Percentiles rank a stretch among this genome's conserved stretches.
phyloP scores from a whole-genome alignment of 2,329 filamentous ascomycete genomes.

The Sporothrix mexicana region DNA sequence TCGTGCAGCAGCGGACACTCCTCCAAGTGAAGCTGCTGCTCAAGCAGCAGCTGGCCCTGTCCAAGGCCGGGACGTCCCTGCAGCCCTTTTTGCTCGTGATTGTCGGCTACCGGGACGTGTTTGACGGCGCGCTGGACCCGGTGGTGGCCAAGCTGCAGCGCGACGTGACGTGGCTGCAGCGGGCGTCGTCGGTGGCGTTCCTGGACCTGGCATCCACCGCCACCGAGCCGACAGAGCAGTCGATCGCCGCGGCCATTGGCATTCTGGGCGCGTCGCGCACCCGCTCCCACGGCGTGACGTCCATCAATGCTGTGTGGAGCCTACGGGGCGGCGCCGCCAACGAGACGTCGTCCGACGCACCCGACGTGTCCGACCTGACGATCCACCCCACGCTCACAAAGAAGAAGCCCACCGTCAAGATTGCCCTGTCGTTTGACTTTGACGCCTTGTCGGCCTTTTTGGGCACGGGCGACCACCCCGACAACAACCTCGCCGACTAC shows the following conservation, averaged over 20 bases:
- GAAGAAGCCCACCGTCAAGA: conserved; percentile 37
- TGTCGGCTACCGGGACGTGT: conserved; percentile 17
- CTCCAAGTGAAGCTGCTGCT: conserved; percentile 12
- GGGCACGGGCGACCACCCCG: conserved; percentile 56
- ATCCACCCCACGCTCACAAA: conserved; percentile 12
- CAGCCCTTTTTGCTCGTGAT: background rate
- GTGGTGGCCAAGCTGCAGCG: conserved; percentile 16
- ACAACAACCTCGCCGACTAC: conserved; percentile 58
- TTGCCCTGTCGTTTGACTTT: conserved; percentile 53
- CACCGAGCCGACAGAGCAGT: conserved; percentile 20
- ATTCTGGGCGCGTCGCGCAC: background rate
- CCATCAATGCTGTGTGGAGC: conserved; percentile 19
- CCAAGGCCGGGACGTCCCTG: background rate
- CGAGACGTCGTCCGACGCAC: background rate
- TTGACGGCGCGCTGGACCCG: conserved; percentile 13
- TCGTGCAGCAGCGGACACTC: conserved; percentile 3
- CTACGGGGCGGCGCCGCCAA: background rate
- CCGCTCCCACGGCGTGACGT: background rate
- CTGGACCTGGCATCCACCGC: conserved; percentile 1
- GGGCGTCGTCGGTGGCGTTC: background rate
- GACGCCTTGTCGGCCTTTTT: conserved; percentile 61
- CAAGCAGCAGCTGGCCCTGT: background rate
- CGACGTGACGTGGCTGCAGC: conserved; percentile 14
- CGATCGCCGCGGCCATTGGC: conserved; percentile 11
- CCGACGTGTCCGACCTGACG: conserved; percentile 5